Conservation (phyloP, 805 yeast species). For the Pichia rugopelliculosa region DNA sequence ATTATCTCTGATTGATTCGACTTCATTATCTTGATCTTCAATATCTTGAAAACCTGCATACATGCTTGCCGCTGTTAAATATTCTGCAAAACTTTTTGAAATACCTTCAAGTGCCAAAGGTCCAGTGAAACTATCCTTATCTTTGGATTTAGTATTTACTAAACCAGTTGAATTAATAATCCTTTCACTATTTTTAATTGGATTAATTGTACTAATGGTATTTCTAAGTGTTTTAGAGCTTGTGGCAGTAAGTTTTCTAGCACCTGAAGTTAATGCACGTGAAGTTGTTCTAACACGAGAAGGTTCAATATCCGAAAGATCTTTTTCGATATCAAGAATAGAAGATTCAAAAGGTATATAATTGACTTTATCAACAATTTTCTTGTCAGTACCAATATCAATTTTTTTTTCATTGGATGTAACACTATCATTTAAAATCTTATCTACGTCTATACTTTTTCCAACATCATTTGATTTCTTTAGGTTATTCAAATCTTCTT, state of each 20-base stretch:
- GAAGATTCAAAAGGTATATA: neutral
- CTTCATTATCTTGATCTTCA: constrained; percentile 26
- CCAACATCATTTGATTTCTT: neutral
- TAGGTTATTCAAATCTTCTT: neutral
- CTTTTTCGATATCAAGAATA: neutral
- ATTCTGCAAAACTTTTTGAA: constrained; percentile 46
- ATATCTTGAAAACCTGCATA: constrained; percentile 35
- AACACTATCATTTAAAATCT: neutral
- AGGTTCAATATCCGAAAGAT: neutral
- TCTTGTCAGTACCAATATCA: neutral
- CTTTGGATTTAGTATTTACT: neutral
- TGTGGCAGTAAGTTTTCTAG: neutral
- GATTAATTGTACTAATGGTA: neutral
- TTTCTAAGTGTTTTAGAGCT: neutral
- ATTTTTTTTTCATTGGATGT: neutral
- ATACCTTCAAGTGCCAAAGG: constrained; percentile 30
- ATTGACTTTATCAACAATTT: neutral
- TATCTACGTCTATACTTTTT: neutral
- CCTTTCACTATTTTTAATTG: neutral
- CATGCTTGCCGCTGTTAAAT: constrained; percentile 51
- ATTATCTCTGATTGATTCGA: constrained; percentile 1
- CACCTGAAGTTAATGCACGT: neutral
- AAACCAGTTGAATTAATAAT: neutral
- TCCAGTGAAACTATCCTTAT: constrained; percentile 2
- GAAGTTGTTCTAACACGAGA: neutral